phyloP scores from a whole-genome alignment of 345 rosid genomes.

The thale cress (Arabidopsis thaliana) region TAIR10.1 NC_003070.9:5449501-5450000 shows the following conservation, averaged over 20 bases:
- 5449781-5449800: constrained; percentile 33
- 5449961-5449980: constrained; percentile 20
- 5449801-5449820: constrained; percentile 2
- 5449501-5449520: constrained; percentile 32
- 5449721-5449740: constrained; percentile 13
- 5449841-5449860: not conserved
- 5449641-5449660: constrained; percentile 32
- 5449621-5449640: constrained; percentile 37
- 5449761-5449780: constrained; percentile 22
- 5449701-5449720: constrained; percentile 28
- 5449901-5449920: constrained; percentile 29
- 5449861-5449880: constrained; percentile 31
- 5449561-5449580: constrained; percentile 37
- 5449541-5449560: constrained; percentile 41
- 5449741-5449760: constrained; percentile 33
- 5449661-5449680: constrained; percentile 22
- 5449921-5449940: constrained; percentile 35
- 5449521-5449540: constrained; percentile 24
- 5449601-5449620: constrained; percentile 36
- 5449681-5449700: constrained; percentile 31
- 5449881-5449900: constrained; percentile 26
- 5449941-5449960: constrained; percentile 35
- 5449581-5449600: constrained; percentile 42
- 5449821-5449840: constrained; percentile 35
- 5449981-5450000: constrained; percentile 25